Base-by-base conservation (phyloP, 148 eudicot species). In the Limonium bicolor region DNA sequence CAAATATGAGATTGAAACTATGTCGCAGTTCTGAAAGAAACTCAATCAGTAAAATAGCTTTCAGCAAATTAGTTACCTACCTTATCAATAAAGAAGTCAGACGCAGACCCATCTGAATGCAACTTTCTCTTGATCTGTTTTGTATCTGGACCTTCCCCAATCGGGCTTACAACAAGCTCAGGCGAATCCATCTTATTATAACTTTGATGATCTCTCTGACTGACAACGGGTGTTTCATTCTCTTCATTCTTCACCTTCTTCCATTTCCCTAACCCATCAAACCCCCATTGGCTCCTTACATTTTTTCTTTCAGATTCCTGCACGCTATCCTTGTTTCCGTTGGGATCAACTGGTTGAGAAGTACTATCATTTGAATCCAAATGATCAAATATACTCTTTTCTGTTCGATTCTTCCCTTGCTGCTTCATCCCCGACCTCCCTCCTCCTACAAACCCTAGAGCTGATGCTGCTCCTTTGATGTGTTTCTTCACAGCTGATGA, bases 41-140 rank as follows among this genome's bases (percentile, higher is more conserved):
- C 12, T 20, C 5, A 20, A 15, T 21, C 27, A 5, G n/a, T 42
- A 12, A 5, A 11, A 6, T 3, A 25, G 17, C 14, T 9, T 12
- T 46, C 46, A 7, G 2, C 20, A 7, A 7, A 41, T 12, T 2
- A 30, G 7, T 7, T 32, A 2, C 9, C 6, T 41, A 80, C 96
- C 96, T 86, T 76, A 45, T 82, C 94, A 15, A 73, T 67, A 61
- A 68, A 70, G 51, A 76, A 68, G 46, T 70, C 84, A 17, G 93
- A 72, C 23, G 82, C 54, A 31, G 80, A 67, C 28, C 66, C 72
- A 65, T 65, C 61, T 39, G 92, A 64, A 36, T 64, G 69, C 34
- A 74, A 59, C 59, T 81, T 78, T 41, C 49, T 72, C 55, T 70
- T 67, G 20, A 67, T 67, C 41, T 68, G 69, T 46, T 46, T 77